Conservation (phyloP, 805 yeast genomes). For the Metschnikowia aberdeeniae region DNA sequence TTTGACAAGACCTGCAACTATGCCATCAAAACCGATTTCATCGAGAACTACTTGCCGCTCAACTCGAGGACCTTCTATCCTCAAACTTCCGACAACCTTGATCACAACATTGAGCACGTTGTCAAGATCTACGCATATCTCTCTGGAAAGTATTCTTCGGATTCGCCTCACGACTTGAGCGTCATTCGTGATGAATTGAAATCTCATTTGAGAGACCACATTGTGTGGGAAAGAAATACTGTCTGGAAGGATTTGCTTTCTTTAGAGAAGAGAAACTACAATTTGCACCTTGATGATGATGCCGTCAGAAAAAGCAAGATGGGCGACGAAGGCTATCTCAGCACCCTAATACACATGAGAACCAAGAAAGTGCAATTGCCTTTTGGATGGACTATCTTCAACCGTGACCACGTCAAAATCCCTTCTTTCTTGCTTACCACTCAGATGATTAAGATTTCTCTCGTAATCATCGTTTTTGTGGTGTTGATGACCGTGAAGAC, state of each 20-base stretch:
- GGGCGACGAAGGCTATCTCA: constrained; percentile 18
- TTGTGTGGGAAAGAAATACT: constrained; percentile 95
- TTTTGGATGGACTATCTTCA: constrained; percentile 22
- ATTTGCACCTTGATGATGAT: constrained; percentile 17
- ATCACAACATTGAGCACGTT: constrained; percentile 49
- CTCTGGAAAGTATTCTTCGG: constrained; percentile 32
- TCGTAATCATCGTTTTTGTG: constrained; percentile 48
- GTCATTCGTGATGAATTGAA: constrained; percentile 43
- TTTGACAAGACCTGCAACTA: constrained; percentile 80
- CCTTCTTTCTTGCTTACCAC: constrained; percentile 48
- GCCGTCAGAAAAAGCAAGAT: constrained; percentile 16
- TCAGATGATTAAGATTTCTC: constrained; percentile 39
- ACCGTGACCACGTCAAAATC: constrained; percentile 20
- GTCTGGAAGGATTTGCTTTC: constrained; percentile 98
- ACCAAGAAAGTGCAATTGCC: constrained; percentile 32
- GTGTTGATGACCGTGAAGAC: constrained; percentile 26
- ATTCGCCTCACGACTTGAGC: constrained; percentile 47
- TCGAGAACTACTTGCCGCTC: constrained; percentile 41
- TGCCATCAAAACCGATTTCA: constrained; percentile 54
- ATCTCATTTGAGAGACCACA: constrained; percentile 75
- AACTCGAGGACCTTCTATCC: constrained; percentile 54
- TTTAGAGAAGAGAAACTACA: constrained; percentile 30
- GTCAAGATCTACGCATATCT: constrained; percentile 51
- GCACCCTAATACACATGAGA: constrained; percentile 14
- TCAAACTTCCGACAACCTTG: constrained; percentile 34